Percentiles rank a stretch among this genome's conserved stretches.
Conservation (phyloP, 2,329 filamentous ascomycete genomes). For the Mycosphaerella arachidis region DNA sequence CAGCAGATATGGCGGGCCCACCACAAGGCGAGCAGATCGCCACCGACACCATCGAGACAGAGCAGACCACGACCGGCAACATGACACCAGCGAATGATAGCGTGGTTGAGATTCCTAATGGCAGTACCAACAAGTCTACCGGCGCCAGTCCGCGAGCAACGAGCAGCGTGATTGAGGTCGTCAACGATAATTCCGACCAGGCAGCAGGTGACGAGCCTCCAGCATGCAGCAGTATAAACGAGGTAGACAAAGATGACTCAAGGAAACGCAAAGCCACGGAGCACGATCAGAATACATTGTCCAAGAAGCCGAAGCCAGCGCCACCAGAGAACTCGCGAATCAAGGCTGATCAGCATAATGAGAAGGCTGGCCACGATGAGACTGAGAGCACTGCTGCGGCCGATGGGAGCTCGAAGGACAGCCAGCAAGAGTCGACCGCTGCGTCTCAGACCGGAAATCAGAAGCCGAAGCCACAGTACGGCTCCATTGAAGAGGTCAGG, state of each 20-base stretch:
- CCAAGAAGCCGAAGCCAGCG: background rate
- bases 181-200: background rate
- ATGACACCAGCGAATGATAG: background rate
- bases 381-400: background rate
- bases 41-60: background rate
- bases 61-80: background rate
- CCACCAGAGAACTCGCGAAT: background rate
- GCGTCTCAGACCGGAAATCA: background rate
- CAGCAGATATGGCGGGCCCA: background rate
- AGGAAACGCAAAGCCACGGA: background rate
- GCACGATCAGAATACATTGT: background rate
- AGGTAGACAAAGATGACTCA: background rate
- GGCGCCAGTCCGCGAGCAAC: background rate
- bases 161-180: background rate
- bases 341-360: background rate
- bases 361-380: background rate
- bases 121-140: background rate
- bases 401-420: background rate
- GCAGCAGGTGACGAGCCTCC: background rate
- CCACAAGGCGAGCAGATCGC: background rate
- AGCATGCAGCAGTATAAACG: background rate
- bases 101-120: background rate
- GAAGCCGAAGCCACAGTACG: background rate
- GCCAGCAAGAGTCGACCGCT: background rate
- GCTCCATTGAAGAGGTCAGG: background rate